Percentiles rank a stretch among this genome's conserved stretches.
phyloP scores from a whole-genome alignment of 208 protist genomes.

The Leishmania amazonensis region DNA sequence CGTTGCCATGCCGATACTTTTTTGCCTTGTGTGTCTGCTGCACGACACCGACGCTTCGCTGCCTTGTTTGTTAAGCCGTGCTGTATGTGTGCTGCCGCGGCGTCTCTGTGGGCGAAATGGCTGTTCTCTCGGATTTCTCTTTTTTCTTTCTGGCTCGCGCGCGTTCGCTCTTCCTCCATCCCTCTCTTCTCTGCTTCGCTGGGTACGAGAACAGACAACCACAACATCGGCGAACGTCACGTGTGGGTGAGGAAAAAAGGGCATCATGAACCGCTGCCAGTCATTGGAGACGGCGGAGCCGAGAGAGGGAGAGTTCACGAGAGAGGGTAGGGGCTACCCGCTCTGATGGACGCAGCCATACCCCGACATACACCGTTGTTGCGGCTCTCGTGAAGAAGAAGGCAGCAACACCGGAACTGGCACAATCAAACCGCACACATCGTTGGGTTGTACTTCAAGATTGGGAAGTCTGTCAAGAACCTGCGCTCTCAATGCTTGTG shows the following conservation, averaged over 20 bases:
- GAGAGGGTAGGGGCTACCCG: background rate
- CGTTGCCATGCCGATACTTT: background rate
- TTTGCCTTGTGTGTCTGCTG: background rate
- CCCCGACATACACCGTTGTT: background rate
- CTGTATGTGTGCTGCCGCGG: background rate
- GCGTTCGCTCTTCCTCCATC: background rate
- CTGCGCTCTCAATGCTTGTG: background rate
- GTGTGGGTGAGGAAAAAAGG: background rate
- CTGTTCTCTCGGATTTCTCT: background rate
- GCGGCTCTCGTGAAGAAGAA: background rate
- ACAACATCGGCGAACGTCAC: background rate
- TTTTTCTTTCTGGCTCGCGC: constrained; percentile 6
- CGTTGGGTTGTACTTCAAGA: background rate
- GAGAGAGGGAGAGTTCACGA: background rate
- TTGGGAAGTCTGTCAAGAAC: background rate
- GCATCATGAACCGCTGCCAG: background rate
- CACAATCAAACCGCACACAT: background rate
- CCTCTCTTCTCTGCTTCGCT: background rate
- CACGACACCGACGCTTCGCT: background rate
- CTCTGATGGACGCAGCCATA: background rate
- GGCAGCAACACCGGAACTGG: background rate
- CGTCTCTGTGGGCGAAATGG: background rate
- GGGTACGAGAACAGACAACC: background rate
- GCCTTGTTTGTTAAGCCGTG: background rate
- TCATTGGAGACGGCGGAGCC: background rate